These are phyloP conservation scores for Hypoxylon sp. DNA, from an alignment of 2,329 filamentous ascomycete species.

Conservation along the genomic window DNA sequence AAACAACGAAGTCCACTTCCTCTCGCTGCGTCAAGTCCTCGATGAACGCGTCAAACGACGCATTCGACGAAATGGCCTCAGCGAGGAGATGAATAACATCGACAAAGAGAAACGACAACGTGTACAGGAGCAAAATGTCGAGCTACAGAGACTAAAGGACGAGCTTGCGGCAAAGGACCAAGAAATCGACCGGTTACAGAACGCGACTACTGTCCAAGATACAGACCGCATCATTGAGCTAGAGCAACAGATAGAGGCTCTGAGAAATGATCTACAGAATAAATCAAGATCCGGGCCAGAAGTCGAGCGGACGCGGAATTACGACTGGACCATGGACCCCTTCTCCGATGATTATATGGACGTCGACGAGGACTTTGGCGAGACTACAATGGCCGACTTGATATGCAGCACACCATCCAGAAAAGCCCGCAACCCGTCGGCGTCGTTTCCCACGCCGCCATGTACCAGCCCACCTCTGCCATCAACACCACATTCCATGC, in stretches of 20 bases:
- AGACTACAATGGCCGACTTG: slow-evolving; percentile 60
- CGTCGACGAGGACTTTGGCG: slow-evolving; percentile 54
- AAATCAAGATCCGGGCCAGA: slow-evolving; percentile 9
- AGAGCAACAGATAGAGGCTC: slow-evolving; percentile 47
- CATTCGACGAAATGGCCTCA: slow-evolving; percentile 63
- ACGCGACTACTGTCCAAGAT: slow-evolving; percentile 60
- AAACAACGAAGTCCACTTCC: slow-evolving; percentile 54
- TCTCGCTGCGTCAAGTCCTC: slow-evolving; percentile 62
- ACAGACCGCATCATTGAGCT: slow-evolving; percentile 52
- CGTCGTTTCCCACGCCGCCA: slow-evolving; percentile 65
- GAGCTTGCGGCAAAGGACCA: slow-evolving; percentile 61
- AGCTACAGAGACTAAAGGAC: slow-evolving; percentile 58
- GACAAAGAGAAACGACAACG: slow-evolving; percentile 56
- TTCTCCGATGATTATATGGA: slow-evolving; percentile 56
- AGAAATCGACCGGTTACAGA: slow-evolving; percentile 62
- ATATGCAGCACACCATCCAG: slow-evolving; percentile 61
- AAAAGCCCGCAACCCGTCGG: slow-evolving; percentile 43
- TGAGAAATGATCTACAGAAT: slow-evolving; percentile 45
- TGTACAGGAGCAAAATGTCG: slow-evolving; percentile 51
- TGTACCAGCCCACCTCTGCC: slow-evolving; percentile 55
- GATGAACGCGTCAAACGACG: slow-evolving; percentile 62
- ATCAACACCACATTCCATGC: slow-evolving; percentile 51
- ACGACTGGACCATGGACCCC: slow-evolving; percentile 63
- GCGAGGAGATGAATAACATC: slow-evolving; percentile 66
- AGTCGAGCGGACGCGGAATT: slow-evolving; percentile 36